Evolutionary conservation across 2,329 filamentous ascomycete genomes (phyloP).

Genomic region (Fusarium floridanum): DNA sequence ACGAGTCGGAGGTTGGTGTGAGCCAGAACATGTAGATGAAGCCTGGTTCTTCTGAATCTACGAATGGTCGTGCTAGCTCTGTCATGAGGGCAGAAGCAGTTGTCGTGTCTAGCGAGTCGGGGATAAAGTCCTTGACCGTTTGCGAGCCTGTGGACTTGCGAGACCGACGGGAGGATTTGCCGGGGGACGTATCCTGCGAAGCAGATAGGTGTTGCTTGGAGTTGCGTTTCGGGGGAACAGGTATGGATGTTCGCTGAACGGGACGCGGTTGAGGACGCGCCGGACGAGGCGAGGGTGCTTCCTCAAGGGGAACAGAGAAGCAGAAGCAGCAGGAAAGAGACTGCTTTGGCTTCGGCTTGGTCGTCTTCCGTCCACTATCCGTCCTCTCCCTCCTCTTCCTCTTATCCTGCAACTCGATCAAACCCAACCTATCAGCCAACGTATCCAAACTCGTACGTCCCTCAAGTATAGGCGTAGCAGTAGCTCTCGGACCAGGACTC

Average conservation of each 20-base stretch:
- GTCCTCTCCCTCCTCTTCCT: constrained; percentile 40
- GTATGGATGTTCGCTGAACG: constrained; percentile 53
- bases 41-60: constrained; percentile 80
- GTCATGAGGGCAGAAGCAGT: constrained; percentile 78
- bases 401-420: constrained; percentile 73
- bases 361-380: constrained; percentile 41
- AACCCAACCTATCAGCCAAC: constrained; percentile 81
- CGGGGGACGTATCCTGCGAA: constrained; percentile 44
- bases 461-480: constrained; percentile 68
- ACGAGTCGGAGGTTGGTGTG: constrained; percentile 70
- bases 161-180: constrained; percentile 48
- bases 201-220: constrained; percentile 32
- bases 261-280: constrained; percentile 62
- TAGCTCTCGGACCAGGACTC: constrained; percentile 58
- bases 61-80: constrained; percentile 78
- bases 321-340: constrained; percentile 63
- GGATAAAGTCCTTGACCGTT: constrained; percentile 70
- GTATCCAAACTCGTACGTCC: constrained; percentile 87
- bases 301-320: constrained; percentile 63
- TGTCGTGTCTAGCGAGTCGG: constrained; percentile 72
- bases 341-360: constrained; percentile 40
- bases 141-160: constrained; percentile 49
- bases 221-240: constrained; percentile 33
- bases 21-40: constrained; percentile 99
- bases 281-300: constrained; percentile 55